Evolutionary conservation across 2,329 filamentous ascomycete genomes (phyloP), one percentile per base, ranked within the genome.

Genomic region (Aureobasidium musti): DNA sequence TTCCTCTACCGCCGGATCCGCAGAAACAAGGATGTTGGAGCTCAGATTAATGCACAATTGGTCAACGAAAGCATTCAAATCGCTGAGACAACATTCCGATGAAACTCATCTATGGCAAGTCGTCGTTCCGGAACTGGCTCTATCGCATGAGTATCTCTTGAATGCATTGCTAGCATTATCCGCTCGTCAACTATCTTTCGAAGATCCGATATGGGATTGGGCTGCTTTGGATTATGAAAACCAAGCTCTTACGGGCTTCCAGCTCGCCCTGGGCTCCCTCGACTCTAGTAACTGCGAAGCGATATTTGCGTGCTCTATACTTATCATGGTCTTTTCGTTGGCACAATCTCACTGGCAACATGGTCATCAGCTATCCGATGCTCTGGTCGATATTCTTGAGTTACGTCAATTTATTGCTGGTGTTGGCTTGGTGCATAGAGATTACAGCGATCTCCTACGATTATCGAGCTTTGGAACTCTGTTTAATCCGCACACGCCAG

Each of bases 141-240:
- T 54, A 4, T 56, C 37, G 8, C 49, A 56, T 47, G 49, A 33
- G 7, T 65, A 43, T 28, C 30, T 65, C 1, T 26, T 65, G 23
- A 52, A 65, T 57, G 50, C 45, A 7, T 21, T 65, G 5, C 21
- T 65, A 3, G 49, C 49, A 11, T 21, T 65, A 14, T 54, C 63
- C 26, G 49, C 49, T 8, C 45, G 39, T 37, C 63, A 65, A 1
- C 39, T 54, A 3, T 43, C 39, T 14, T 33, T 56, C 23, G 39
- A 65, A 10, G 50, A 21, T 19, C 19, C 35, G 5, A 33, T 5
- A 17, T 61, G 57, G 57, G 57, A 61, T 23, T 37, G 41, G 23
- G 39, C 52, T 13, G 63, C 63, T n/a, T 14, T 66, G 26, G 54
- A 66, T 1, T 66, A 66, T 26, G 35, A 66, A 14, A 50, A 59